Conservation (phyloP, 495 filamentous ascomycete genomes). For the Paragyromitra xinjiangensis region DNA sequence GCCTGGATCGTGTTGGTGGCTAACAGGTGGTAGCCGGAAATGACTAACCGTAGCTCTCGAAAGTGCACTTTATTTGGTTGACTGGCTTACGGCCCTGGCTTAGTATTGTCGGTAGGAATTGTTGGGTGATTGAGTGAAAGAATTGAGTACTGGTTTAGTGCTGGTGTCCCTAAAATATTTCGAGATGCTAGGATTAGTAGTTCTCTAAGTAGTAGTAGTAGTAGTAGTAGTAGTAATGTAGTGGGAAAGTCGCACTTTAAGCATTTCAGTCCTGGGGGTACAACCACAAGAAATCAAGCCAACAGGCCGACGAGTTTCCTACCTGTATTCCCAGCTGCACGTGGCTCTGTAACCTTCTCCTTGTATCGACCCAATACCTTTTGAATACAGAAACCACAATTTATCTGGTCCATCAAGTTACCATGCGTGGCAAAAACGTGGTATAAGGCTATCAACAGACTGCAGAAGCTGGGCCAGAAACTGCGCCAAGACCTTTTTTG, state of each 20-base stretch:
- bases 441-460: too few relatives aligned
- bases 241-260: not conserved
- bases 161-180: not conserved
- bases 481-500: not conserved
- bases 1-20: conserved; percentile 11
- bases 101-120: not conserved
- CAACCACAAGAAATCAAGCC: too few relatives aligned
- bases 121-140: not conserved
- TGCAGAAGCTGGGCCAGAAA: not conserved
- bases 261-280: not conserved
- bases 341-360: not conserved
- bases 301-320: too few relatives aligned
- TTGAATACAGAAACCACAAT: too few relatives aligned
- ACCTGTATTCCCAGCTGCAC: not conserved
- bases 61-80: conserved; percentile 23
- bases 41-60: conserved; percentile 35
- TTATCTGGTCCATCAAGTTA: too few relatives aligned
- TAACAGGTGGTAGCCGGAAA: not conserved
- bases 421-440: too few relatives aligned
- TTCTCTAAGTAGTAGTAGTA: not conserved
- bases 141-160: not conserved
- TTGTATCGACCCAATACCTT: not conserved
- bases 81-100: conserved; percentile 30
- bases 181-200: not conserved
- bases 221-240: not conserved